Conservation (phyloP, 2,329 filamentous ascomycete species). For the Ceratocystis cacaofunesta region DNA sequence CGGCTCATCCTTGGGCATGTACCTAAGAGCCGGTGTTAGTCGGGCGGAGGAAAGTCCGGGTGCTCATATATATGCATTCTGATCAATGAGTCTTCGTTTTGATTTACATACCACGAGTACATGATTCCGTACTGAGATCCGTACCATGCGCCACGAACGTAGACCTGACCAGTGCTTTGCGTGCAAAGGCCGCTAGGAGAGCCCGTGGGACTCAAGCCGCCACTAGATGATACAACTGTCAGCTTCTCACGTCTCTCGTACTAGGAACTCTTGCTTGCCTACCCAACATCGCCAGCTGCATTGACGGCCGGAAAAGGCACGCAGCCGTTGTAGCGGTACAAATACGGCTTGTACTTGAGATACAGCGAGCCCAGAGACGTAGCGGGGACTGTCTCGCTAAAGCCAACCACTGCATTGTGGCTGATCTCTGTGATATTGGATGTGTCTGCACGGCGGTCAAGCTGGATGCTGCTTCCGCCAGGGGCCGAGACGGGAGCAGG, state of each 20-base stretch:
- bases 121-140: slow-evolving; percentile 26
- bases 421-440: slow-evolving; percentile 19
- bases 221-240: slow-evolving; percentile 20
- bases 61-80: not conserved
- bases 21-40: slow-evolving; percentile 17
- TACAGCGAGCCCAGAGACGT: slow-evolving; percentile 22
- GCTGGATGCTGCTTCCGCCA: not conserved
- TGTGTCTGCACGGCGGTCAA: slow-evolving; percentile 13
- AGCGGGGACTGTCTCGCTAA: slow-evolving; percentile 23
- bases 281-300: slow-evolving; percentile 41
- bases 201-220: slow-evolving; percentile 25
- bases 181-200: slow-evolving; percentile 23
- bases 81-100: not conserved
- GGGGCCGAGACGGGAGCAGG: not conserved
- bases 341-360: slow-evolving; percentile 25
- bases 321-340: slow-evolving; percentile 38
- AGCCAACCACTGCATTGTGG: slow-evolving; percentile 24
- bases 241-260: not conserved
- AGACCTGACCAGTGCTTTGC: slow-evolving; percentile 27
- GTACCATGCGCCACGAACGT: slow-evolving; percentile 24
- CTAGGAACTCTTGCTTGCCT: slow-evolving; percentile 17
- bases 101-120: slow-evolving; percentile 26
- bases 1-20: slow-evolving; percentile 32
- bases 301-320: slow-evolving; percentile 50
- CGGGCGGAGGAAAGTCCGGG: not conserved